Evolutionary conservation across 148 eudicot genomes (phyloP), one percentile per base, ranked within the genome.

Genomic region (Drosera capensis): DNA sequence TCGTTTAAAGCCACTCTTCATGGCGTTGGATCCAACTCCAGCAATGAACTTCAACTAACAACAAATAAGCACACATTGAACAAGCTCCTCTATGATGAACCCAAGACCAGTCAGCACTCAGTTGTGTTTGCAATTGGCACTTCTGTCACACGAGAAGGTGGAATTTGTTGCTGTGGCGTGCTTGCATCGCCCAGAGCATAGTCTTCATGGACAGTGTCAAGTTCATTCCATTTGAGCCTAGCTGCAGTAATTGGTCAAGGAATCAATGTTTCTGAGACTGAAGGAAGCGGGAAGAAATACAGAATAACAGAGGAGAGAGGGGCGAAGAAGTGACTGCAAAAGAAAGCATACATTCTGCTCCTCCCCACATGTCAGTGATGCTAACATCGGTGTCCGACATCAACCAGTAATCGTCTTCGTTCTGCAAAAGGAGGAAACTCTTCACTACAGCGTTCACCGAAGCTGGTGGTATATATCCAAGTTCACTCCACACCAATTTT

Each of bases 321-420:
- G 16, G 16, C 8, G 9, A 12, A 8, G 5, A 1, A 43, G 6
- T 22, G 3, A 23, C n/a, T 22, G 49, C 25, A 8, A n/a, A n/a
- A n/a, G 7, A 28, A 46, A 79, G 88, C 72, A 81, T 86, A 86
- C 96, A 54, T 17, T 80, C 92, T 52, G 80, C 67, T 53, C n/a
- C n/a, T n/a, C 74, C 66, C 99, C 99, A 90, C 70, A 85, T 73
- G 62, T 80, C 88, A 8, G 99, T 75, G 57, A 84, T 67, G 74
- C 88, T 81, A 58, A 90, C 71, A 53, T 76, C 99, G 0, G 73
- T 71, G 49, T 90, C 99, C 0, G 99, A 85, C 35, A 75, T 54
- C 55, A 90, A 69, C 95, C 93, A 85, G 71, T 90, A 90, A 74
- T 90, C 99, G 48, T 76, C 82, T 56, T 73, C 88, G 47, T 67